These are phyloP conservation scores for Neoscytalidium dimidiatum DNA, from an alignment of 2,329 filamentous ascomycete species.

Conservation along the genomic window DNA sequence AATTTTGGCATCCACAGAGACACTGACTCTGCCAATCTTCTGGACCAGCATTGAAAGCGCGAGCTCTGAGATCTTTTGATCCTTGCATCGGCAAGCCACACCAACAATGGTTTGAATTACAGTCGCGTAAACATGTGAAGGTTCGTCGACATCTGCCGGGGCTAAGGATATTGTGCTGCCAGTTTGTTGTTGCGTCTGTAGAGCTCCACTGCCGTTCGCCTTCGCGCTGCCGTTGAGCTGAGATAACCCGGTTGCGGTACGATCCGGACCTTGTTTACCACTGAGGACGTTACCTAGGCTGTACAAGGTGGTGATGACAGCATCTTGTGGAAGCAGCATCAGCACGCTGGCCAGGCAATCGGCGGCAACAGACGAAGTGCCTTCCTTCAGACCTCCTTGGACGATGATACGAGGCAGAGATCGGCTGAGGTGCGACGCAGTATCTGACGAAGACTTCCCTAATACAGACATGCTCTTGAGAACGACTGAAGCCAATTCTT, in stretches of 20 bases:
- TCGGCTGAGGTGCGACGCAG: conserved; percentile 74
- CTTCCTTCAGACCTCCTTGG: conserved; percentile 70
- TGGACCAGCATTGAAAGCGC: conserved; percentile 96
- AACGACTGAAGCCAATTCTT: conserved; percentile 73
- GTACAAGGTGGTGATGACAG: conserved; percentile 92
- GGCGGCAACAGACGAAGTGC: conserved; percentile 76
- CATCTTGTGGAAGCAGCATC: conserved; percentile 82
- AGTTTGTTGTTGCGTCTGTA: conserved; percentile 52
- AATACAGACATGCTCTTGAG: conserved; percentile 81
- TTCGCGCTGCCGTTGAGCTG: conserved; percentile 48
- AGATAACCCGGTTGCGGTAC: conserved; percentile 46
- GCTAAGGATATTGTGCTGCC: conserved; percentile 81
- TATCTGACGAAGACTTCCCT: conserved; percentile 71
- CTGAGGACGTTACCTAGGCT: conserved; percentile 95
- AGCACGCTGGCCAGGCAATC: conserved; percentile 80
- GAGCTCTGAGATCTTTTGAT: conserved; percentile 89
- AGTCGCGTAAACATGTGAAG: conserved; percentile 74
- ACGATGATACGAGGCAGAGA: conserved; percentile 86
- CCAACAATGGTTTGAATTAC: conserved; percentile 94
- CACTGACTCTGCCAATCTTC: conserved; percentile 84
- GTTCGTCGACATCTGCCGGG: conserved; percentile 75
- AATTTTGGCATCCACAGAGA: conserved; percentile 79
- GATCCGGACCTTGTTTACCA: conserved; percentile 60
- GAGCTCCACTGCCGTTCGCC: conserved; percentile 37
- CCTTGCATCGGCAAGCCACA: conserved; percentile 78